Percentiles rank a stretch among this genome's conserved stretches.
Evolutionary conservation across 2,329 filamentous ascomycete genomes (phyloP).

Genomic region (Dothistroma pini): DNA sequence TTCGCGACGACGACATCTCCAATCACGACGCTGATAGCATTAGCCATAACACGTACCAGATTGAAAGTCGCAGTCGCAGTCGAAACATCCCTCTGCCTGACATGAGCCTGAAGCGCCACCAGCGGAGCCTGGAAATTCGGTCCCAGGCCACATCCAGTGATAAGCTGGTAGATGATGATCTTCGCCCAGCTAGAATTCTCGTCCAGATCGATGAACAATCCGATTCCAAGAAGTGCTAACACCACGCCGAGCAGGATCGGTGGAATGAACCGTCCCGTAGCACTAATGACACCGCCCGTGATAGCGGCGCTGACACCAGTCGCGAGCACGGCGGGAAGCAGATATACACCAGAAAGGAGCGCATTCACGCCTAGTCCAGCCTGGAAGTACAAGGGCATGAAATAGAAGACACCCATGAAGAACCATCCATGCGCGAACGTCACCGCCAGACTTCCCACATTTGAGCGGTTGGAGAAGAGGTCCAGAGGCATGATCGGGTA

Average conservation of each 20-base stretch:
- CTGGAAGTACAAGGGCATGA: conserved; percentile 80
- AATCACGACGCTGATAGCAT: conserved; percentile 63
- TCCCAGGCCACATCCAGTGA: conserved; percentile 59
- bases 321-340: conserved; percentile 31
- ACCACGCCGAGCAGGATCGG: conserved; percentile 48
- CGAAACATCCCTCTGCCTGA: conserved; percentile 60
- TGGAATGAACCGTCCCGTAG: conserved; percentile 47
- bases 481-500: conserved; percentile 73
- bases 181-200: conserved; percentile 19
- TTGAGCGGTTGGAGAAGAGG: conserved; percentile 64
- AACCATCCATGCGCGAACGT: conserved; percentile 70
- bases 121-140: conserved; percentile 65
- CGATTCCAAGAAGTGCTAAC: conserved; percentile 35
- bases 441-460: conserved; percentile 60
- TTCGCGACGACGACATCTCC: conserved; percentile 75
- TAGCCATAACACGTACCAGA: conserved; percentile 64
- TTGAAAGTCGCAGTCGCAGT: conserved; percentile 62
- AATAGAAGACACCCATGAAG: conserved; percentile 73
- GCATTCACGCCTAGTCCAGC: conserved; percentile 64
- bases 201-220: conserved; percentile 29
- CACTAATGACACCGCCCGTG: conserved; percentile 40
- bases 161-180: conserved; percentile 50
- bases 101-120: conserved; percentile 60
- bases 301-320: conserved; percentile 29
- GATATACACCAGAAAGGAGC: conserved; percentile 64